Evolutionary conservation across 306 rosid genomes (phyloP).

Genomic region (Vigna nakashimae): DNA sequence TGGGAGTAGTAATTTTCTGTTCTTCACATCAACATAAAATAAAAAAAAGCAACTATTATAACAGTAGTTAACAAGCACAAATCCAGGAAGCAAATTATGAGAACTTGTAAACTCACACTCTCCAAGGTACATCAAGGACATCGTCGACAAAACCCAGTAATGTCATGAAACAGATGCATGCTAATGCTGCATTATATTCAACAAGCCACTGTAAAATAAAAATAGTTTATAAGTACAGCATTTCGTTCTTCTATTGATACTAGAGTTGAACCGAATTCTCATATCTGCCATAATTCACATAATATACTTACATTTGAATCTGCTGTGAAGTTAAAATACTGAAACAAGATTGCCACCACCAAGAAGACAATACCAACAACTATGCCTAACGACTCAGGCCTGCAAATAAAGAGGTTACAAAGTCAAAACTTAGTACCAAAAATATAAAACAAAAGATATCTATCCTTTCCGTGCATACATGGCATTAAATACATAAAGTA

Average conservation of each 20-base stretch:
- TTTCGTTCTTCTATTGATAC: constrained; percentile 15
- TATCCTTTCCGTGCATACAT: neutral
- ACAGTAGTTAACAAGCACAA: constrained; percentile 39
- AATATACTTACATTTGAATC: constrained; percentile 76
- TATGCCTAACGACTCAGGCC: constrained; percentile 96
- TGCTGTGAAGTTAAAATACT: constrained; percentile 86
- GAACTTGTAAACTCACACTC: constrained; percentile 78
- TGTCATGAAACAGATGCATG: constrained; percentile 90
- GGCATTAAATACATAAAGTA: neutral
- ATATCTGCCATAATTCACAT: constrained; percentile 23
- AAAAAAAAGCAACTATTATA: constrained; percentile 28
- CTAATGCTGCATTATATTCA: constrained; percentile 95
- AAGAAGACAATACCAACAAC: constrained; percentile 89
- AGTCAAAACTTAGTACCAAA: constrained; percentile 23
- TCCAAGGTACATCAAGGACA: constrained; percentile 98
- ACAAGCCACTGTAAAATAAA: constrained; percentile 92
- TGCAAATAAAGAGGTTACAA: constrained; percentile 47
- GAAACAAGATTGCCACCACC: constrained; percentile 83
- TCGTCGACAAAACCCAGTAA: constrained; percentile 98
- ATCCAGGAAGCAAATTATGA: constrained; percentile 29
- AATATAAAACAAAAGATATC: neutral
- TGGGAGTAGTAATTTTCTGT: constrained; percentile 89
- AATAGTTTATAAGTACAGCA: constrained; percentile 35
- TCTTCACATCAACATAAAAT: constrained; percentile 53
- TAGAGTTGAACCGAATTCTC: neutral